phyloP scores from a whole-genome alignment of 176 grass and related monocot genomes.

The Poa annua region DNA sequence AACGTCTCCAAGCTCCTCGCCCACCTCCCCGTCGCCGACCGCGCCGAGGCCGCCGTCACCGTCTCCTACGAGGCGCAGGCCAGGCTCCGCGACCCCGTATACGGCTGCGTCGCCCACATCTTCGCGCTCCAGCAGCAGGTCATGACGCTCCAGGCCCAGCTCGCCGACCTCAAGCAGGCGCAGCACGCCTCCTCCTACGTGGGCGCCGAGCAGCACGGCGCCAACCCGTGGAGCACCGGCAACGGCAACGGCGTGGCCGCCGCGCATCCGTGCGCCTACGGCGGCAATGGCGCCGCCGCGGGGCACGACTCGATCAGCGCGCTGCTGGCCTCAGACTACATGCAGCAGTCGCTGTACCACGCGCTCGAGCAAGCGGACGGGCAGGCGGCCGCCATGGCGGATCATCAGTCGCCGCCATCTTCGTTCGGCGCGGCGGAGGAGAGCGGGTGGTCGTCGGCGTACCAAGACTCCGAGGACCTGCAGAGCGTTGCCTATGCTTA shows the following conservation, averaged over 20 bases:
- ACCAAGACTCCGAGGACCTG: conserved; percentile 83
- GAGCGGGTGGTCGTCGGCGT: conserved; percentile 58
- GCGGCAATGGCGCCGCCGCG: conserved; percentile 26
- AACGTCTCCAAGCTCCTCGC: conserved; percentile 95
- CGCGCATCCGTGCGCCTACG: conserved; percentile 34
- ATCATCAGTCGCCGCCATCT: background rate
- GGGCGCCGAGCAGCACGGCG: conserved; percentile 35
- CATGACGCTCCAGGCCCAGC: conserved; percentile 88
- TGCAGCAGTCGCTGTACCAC: conserved; percentile 56
- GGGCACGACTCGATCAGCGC: conserved; percentile 55
- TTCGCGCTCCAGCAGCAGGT: conserved; percentile 99
- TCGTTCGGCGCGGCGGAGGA: conserved; percentile 47
- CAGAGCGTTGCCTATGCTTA: conserved; percentile 76
- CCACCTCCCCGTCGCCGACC: conserved; percentile 75
- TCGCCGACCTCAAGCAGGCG: conserved; percentile 68
- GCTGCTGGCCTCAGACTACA: conserved; percentile 42
- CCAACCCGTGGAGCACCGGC: conserved; percentile 38
- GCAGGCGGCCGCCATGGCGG: background rate
- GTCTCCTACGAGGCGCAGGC: conserved; percentile 98
- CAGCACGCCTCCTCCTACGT: conserved; percentile 30
- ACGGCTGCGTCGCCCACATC: conserved; percentile 94
- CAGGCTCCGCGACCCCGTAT: conserved; percentile 83
- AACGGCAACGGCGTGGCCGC: background rate
- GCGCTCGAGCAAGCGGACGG: conserved; percentile 32
- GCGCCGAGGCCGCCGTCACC: conserved; percentile 88